Evolutionary conservation across 2,329 filamentous ascomycete species (phyloP), one percentile per base, ranked within the genome.

Genomic region (Ceratocystis ficicola): DNA sequence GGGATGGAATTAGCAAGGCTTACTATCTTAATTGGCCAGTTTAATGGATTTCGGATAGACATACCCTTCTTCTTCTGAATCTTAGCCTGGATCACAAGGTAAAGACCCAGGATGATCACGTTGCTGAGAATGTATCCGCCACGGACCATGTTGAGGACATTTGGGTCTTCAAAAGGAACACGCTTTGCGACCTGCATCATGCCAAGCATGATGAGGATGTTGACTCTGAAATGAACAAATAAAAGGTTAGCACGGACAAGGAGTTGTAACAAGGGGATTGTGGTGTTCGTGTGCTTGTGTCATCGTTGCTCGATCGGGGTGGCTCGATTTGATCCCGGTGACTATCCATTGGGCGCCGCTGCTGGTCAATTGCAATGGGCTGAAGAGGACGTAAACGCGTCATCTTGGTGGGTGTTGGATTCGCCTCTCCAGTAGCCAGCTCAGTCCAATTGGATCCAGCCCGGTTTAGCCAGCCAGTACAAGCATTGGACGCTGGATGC

Each of bases 121-220:
- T 99, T 85, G 80, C 82, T 84, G 68, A 76, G 74, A 44, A 81
- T 72, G 73, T 85, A 85, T 69, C 79, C 71, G 60, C 76, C 80
- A 71, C 83, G 83, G 71, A 82, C 79, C 41, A 76, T 72, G 74
- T 82, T 84, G 71, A 85, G 80, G 22, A 83, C 79, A 60, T 77
- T 76, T 57, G 83, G 90, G 74, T 97, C 87, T 36, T 97, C 93
- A 73, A 97, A 96, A 62, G 92, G 90, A 69, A 99, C 86, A 78
- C 87, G 90, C 84, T 97, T 97, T 72, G 91, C 89, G 69, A 95
- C 88, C 83, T 96, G 93, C 90, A 97, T 96, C 88, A 96, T 95
- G 75, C 89, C 89, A 72, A 96, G 85, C 80, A 95, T 92, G 86
- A 96, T 91, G 80, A 90, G 81, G 76, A 96, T 83, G 83, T 96